These are phyloP conservation scores for Glycine latifolia DNA, from an alignment of 306 rosid genomes.

Conservation along the genomic window DNA sequence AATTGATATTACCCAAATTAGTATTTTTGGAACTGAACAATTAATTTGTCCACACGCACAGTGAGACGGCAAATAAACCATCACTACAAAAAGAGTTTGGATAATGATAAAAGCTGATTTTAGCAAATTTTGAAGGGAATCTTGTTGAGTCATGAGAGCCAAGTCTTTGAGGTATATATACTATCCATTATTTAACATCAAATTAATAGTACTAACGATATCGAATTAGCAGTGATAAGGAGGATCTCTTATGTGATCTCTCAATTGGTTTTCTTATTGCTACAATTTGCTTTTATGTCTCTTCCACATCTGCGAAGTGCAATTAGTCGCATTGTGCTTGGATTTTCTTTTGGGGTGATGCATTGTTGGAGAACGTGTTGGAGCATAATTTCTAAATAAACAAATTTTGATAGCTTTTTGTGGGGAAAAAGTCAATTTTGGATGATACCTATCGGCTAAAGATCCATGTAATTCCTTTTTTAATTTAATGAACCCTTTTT, in stretches of 20 bases:
- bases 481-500: conserved; percentile 1
- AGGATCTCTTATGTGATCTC: conserved; percentile 47
- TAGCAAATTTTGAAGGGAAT: conserved; percentile 47
- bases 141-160: conserved; percentile 23
- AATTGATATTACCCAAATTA: conserved; percentile 13
- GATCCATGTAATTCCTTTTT: conserved; percentile 35
- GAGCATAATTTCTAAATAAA: neutral
- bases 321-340: conserved; percentile 11
- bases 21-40: conserved; percentile 11
- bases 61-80: conserved; percentile 2
- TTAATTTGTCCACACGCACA: conserved; percentile 4
- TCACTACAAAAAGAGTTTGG: neutral
- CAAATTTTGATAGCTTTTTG: neutral
- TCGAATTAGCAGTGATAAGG: conserved; percentile 6
- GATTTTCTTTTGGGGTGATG: conserved; percentile 20
- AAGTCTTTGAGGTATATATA: conserved; percentile 13
- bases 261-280: conserved; percentile 38
- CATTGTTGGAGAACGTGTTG: conserved; percentile 31
- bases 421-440: conserved; percentile 38
- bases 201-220: conserved; percentile 6
- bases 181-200: conserved; percentile 23
- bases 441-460: neutral
- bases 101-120: conserved; percentile 46
- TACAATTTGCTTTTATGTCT: conserved; percentile 40
- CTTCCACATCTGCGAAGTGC: conserved; percentile 37